These are phyloP conservation scores for Sextonia rubra DNA, from an alignment of 164 flowering plant species.

Conservation along the genomic window DNA sequence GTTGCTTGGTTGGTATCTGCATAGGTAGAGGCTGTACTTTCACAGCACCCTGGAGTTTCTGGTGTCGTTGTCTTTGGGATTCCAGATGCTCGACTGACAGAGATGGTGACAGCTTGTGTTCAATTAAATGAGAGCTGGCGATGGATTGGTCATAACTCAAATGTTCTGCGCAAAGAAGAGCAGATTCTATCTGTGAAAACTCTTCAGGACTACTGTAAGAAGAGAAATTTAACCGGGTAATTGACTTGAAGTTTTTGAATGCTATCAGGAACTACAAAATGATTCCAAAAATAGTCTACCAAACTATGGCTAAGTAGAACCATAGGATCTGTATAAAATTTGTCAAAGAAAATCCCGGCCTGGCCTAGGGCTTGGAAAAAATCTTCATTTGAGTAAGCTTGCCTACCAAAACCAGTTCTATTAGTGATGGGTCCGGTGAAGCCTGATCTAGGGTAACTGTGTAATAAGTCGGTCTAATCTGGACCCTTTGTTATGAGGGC, in stretches of 20 bases:
- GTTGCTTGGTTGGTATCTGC: not conserved
- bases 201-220: conserved; percentile 49
- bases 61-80: conserved; percentile 55
- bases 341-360: too few relatives aligned
- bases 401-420: too few relatives aligned
- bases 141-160: conserved; percentile 38
- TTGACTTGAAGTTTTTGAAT: not conserved
- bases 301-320: too few relatives aligned
- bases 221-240: conserved; percentile 62
- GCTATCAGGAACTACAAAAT: too few relatives aligned
- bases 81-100: conserved; percentile 60
- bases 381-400: too few relatives aligned
- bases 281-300: too few relatives aligned
- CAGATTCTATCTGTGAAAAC: conserved; percentile 32
- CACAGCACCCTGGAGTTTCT: conserved; percentile 66
- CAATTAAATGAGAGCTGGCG: conserved; percentile 46
- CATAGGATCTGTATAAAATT: too few relatives aligned
- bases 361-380: too few relatives aligned
- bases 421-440: too few relatives aligned
- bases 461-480: too few relatives aligned
- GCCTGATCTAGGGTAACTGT: too few relatives aligned
- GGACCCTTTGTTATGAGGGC: too few relatives aligned
- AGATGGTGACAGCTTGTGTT: conserved; percentile 78
- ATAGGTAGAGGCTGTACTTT: conserved; percentile 69
- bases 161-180: not conserved